Evolutionary conservation across 1,139 yeast species (phyloP), one percentile per base, ranked within the genome.

Genomic region (Geotrichum restrictum): DNA sequence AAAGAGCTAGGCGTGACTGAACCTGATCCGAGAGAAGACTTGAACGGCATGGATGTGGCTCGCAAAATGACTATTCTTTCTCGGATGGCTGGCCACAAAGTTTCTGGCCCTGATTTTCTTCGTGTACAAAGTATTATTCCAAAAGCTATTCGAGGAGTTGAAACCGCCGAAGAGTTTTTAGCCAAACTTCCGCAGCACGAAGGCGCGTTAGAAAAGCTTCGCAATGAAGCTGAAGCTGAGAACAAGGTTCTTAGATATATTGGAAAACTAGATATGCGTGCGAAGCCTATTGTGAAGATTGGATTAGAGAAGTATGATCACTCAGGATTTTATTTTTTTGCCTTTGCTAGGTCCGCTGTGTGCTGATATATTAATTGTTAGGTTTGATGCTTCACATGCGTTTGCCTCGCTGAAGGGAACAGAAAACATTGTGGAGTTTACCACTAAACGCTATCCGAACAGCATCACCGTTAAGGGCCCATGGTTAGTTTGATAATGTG

Each of bases 1-100:
- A 91, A 91, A 72, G 74, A 82, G 45, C 78, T 88, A 62, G 99
- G 99, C 46, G 93, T 88, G 79, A 93, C 98, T 43, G 99, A 94
- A 72, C 98, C 99, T 49, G 99, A 93, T 70, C 98, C 98, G 69
- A 83, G 99, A 73, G 99, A 93, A 69, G 99, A 93, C 68, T 80
- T 93, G 70, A 93, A 93, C 69, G 99, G 99, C 56, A 78, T 93
- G 69, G 98, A 93, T 66, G 97, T 93, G 56, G 99, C 99, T 40
- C 85, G 98, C 77, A 93, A 93, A 71, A 96, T 93, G 34, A 89
- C 98, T 29, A 93, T 93, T 59, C 79, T 93, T 59, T 95, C 97
- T 45, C 85, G 99, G 75, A 79, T 93, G 53, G 79, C 96, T 21
- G 98, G 98, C 1, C 78, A 86, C 56, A 74, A 81, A 55, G 88